A percentile compares a stretch with the other conserved stretches of the same genome.
These are phyloP conservation scores for Letharia columbiana DNA, from an alignment of 495 filamentous ascomycete species.

Conservation along the genomic window DNA sequence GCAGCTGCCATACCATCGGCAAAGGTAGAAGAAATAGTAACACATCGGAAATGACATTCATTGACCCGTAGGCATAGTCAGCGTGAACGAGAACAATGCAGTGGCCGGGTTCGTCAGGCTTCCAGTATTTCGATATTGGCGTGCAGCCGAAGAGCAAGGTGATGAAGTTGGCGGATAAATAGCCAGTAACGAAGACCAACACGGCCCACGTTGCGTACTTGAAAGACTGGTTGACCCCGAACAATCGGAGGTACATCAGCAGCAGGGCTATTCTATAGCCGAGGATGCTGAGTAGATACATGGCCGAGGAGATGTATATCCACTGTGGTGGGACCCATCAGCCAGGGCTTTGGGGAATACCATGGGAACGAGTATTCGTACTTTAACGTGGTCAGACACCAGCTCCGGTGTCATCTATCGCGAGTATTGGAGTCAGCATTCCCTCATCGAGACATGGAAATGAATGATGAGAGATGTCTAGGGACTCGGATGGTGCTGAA, in stretches of 20 bases:
- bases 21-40: constrained; percentile 6
- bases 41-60: constrained; percentile 9
- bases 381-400: constrained; percentile 2
- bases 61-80: constrained; percentile 17
- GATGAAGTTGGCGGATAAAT: constrained; percentile 32
- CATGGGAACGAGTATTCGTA: background rate
- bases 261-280: constrained; percentile 33
- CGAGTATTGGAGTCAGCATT: background rate
- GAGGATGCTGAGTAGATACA: constrained; percentile 31
- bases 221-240: constrained; percentile 30
- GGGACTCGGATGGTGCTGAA: constrained; percentile 14
- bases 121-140: constrained; percentile 32
- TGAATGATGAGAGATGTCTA: background rate
- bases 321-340: constrained; percentile 17
- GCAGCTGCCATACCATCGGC: constrained; percentile 3
- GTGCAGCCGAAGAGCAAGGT: constrained; percentile 32
- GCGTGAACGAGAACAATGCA: constrained; percentile 29
- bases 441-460: constrained; percentile 5
- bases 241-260: constrained; percentile 32
- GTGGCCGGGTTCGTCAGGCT: constrained; percentile 26
- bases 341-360: background rate
- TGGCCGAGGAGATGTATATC: constrained; percentile 32
- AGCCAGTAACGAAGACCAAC: constrained; percentile 31
- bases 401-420: constrained; percentile 16
- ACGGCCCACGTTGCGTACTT: constrained; percentile 29